Base-by-base conservation (phyloP, 2,329 filamentous ascomycete species). In the Arthrobotrys megalospora region DNA sequence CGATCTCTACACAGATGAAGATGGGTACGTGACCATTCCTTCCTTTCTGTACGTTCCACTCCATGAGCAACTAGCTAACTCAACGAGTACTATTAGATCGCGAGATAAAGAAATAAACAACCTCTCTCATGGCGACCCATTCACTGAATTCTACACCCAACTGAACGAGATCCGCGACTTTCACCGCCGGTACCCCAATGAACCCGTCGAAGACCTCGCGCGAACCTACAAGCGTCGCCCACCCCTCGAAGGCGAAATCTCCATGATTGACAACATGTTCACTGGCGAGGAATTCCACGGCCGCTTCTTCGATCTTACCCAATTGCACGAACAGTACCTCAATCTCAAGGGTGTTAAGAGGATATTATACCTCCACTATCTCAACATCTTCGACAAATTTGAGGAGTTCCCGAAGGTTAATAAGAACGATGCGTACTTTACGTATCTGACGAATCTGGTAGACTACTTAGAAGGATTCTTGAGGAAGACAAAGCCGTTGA, bases 281-380 rank as follows among this genome's bases (percentile, higher is more conserved):
- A 97, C 94, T 0, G 96, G 96, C 79, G 96, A 99, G 85, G 96
- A 99, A 84, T 92, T 91, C 0, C 97, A 92, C 82, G 96, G 96
- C 50, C 92, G 93, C 81, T 99, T 93, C 85, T 92, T 99, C 82
- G 96, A 99, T 84, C 86, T 99, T 55, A 95, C 92, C 16, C 89
- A 87, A 45, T 89, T 91, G 81, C 94, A 98, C 84, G 95, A 98
- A 83, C 88, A 92, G 12, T 99, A 94, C 83, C 88, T 97, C 77
- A 99, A 99, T 83, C 87, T 99, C 7, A 92, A 93, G 1, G 91
- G 92, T 7, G 90, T 94, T 19, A 97, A 96, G 85, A 90, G 95
- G 66, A 86, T 96, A 48, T 92, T 90, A 14, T 99, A 99, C 83
- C 87, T 98, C 60, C 94, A 98, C 86, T 99, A 97, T 82, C 89